Conservation (phyloP, 306 rosid species). For the Gastrolobium villosum region DNA sequence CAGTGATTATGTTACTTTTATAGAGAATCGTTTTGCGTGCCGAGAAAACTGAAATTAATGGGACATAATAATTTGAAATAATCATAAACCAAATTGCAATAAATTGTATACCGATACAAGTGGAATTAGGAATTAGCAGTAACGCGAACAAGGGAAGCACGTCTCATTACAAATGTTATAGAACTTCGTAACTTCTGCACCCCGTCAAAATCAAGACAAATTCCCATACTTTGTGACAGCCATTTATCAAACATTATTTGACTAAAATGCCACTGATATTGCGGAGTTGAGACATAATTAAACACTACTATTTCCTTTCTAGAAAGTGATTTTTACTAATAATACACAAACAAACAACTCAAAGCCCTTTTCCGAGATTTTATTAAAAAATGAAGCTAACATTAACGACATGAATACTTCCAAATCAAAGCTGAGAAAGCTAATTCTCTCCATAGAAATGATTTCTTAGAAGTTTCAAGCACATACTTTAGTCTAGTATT, state of each 20-base stretch:
- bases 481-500: slow-evolving; percentile 1
- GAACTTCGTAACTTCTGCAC: neutral
- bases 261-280: neutral
- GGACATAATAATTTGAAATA: no score
- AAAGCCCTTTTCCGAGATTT: neutral
- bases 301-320: neutral
- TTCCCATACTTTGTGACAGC: neutral
- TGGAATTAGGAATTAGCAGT: neutral
- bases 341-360: slow-evolving; percentile 7
- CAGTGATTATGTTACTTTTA: no score
- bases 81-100: neutral
- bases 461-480: slow-evolving; percentile 20
- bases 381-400: neutral
- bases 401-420: neutral
- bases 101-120: neutral
- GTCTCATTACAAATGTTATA: neutral
- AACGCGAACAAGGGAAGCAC: no score
- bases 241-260: slow-evolving; percentile 9
- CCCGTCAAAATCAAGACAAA: slow-evolving; percentile 6
- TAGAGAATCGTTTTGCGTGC: no score
- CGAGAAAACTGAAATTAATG: no score
- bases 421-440: neutral
- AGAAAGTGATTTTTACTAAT: neutral
- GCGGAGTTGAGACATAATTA: neutral
- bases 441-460: neutral